Evolutionary conservation across 129 eudicot species (phyloP).

Genomic region (carrot (Daucus carota)): DH1_v3.0 NC_030387.2:99501-100000

Average conservation of each 20-base stretch:
- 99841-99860: background rate
- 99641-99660: background rate
- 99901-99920: background rate
- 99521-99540: background rate
- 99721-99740: background rate
- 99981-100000: background rate
- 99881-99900: background rate
- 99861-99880: background rate
- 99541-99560: slow-evolving; percentile 31
- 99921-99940: background rate
- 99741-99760: background rate
- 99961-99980: background rate
- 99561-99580: slow-evolving; percentile 55
- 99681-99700: no score
- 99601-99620: slow-evolving; percentile 45
- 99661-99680: background rate
- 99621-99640: slow-evolving; percentile 36
- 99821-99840: background rate
- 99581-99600: slow-evolving; percentile 56
- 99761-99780: background rate
- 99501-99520: background rate
- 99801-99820: background rate
- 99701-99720: background rate
- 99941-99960: background rate
- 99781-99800: background rate